A percentile compares a stretch with the other conserved stretches of the same genome.
phyloP scores from a whole-genome alignment of 345 rosid genomes.

The Firmiana major region DNA sequence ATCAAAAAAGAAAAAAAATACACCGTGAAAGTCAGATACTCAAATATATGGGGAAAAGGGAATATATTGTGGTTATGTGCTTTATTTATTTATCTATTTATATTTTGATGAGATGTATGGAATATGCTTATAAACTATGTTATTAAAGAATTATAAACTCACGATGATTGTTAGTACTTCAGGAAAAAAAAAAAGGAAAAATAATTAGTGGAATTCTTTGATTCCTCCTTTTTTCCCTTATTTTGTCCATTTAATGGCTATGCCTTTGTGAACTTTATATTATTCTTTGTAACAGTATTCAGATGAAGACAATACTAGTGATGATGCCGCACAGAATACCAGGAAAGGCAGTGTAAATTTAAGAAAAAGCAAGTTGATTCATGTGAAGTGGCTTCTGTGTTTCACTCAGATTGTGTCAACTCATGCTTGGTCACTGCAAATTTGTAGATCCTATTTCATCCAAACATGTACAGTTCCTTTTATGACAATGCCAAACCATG shows the following conservation, averaged over 20 bases:
- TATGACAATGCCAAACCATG: too few species aligned
- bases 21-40: not conserved
- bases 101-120: not conserved
- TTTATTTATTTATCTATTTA: not conserved
- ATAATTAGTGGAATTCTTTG: not conserved
- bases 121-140: not conserved
- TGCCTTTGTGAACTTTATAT: not conserved
- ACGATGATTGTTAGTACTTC: not conserved
- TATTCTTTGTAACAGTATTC: slow-evolving; percentile 38
- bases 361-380: slow-evolving; percentile 25
- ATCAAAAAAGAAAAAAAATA: not conserved
- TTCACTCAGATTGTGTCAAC: slow-evolving; percentile 53
- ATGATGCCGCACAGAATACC: slow-evolving; percentile 30
- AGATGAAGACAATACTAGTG: slow-evolving; percentile 39
- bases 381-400: slow-evolving; percentile 51
- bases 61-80: not conserved
- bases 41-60: not conserved
- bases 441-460: slow-evolving; percentile 42
- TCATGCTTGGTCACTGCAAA: slow-evolving; percentile 59
- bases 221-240: not conserved
- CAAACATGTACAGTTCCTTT: slow-evolving; percentile 43
- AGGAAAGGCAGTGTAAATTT: slow-evolving; percentile 32
- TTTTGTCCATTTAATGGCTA: slow-evolving; percentile 8
- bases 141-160: not conserved
- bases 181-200: not conserved